Evolutionary conservation across 2,329 filamentous ascomycete genomes (phyloP), one percentile per base, ranked within the genome.

Genomic region (Alternaria metachromatica): DNA sequence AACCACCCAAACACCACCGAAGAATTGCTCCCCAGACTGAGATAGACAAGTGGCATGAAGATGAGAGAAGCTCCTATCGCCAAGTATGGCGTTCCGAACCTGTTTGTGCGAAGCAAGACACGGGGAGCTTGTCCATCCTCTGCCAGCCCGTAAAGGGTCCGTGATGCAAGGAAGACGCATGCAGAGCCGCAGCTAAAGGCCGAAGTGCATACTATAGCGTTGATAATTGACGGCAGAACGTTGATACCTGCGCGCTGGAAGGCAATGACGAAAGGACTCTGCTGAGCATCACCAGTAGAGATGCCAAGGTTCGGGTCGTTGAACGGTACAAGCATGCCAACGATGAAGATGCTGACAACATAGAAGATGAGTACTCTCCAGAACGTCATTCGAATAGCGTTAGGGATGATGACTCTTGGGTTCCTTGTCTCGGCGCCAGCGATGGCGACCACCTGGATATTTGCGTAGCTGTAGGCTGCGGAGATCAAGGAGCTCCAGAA

Each of bases 171-270:
- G 46, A 58, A 25, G 33, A 55, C 50, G 37, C 53, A 55, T 18
- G 53, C 53, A 28, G 50, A 54, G 12, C 50, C 50, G 18, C 50
- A 54, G 20, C 50, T 41, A 4, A 54, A 90, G 0, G 89, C 90
- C 0, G 89, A 91, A 0, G 89, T 91, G 62, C 93, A 85, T 66
- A 94, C 89, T 10, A 93, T 83, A 28, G 90, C 91, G 75, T 94
- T 94, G 77, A 94, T 89, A 48, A 94, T 85, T 1, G 87, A 88
- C 0, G 90, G 89, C 6, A 94, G 85, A 6, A 85, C 89, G 13
- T 82, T 84, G 60, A 93, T 88, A 0, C 90, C 89, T 2, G 90
- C 91, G 23, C 87, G 84, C 3, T 85, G 83, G 15, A 90, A 88
- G 12, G 90, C 91, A 63, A 93, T 91, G 57, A 94, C 72, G 64